phyloP scores from a whole-genome alignment of 805 yeast genomes.

The Wickerhamomyces bovis region DNA sequence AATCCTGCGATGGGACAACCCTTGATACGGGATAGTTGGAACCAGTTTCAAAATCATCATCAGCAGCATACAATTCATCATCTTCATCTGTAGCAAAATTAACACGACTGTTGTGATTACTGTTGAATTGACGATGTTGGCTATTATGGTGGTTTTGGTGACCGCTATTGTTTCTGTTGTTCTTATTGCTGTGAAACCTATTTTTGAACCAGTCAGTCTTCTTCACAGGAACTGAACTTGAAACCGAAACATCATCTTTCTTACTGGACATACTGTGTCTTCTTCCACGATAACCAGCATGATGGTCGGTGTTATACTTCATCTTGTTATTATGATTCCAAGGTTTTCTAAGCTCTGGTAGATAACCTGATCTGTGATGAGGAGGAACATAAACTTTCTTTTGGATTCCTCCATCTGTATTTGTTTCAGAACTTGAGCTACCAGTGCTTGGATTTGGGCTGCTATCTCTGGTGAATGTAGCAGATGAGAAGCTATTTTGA shows the following conservation, averaged over 20 bases:
- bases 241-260: constrained; percentile 7
- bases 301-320: constrained; percentile 2
- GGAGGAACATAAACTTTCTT: constrained; percentile 41
- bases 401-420: constrained; percentile 3
- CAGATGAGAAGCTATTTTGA: constrained; percentile 2
- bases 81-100: not conserved
- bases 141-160: not conserved
- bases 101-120: not conserved
- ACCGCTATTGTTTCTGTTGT: not conserved
- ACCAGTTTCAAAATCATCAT: constrained; percentile 21
- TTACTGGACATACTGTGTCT: constrained; percentile 12
- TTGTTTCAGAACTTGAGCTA: constrained; percentile 1
- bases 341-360: constrained; percentile 11
- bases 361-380: constrained; percentile 40
- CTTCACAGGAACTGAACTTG: constrained; percentile 30
- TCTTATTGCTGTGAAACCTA: not conserved
- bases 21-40: constrained; percentile 17
- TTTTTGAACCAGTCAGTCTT: constrained; percentile 28
- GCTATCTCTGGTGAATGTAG: not conserved
- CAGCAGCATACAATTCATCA: constrained; percentile 10
- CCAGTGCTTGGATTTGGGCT: not conserved
- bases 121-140: not conserved
- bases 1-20: constrained; percentile 14
- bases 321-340: constrained; percentile 5
- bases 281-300: constrained; percentile 7